phyloP scores from a whole-genome alignment of 805 yeast species.

The Barnettozyma wickerhamii region DNA sequence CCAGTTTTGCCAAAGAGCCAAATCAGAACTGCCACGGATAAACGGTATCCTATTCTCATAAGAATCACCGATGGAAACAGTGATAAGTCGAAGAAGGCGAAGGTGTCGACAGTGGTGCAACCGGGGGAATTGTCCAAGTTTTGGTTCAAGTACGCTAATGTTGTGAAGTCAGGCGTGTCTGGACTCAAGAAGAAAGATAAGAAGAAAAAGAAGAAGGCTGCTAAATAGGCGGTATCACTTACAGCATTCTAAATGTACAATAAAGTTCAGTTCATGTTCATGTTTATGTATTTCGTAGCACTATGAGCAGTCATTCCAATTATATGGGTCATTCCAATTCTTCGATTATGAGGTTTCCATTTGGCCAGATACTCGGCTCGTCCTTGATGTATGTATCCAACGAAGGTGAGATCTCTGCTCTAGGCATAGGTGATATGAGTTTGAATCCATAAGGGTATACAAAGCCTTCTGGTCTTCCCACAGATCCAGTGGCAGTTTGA shows the following conservation, averaged over 20 bases:
- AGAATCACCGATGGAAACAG: conserved; percentile 59
- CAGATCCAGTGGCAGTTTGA: conserved; percentile 18
- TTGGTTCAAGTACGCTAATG: conserved; percentile 72
- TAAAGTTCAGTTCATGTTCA: too few species aligned
- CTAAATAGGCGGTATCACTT: conserved; percentile 24
- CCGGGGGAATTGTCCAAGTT: conserved; percentile 58
- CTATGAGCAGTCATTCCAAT: too few species aligned
- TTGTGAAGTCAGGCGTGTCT: conserved; percentile 62
- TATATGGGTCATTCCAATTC: conserved; percentile 13
- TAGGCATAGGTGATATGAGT: conserved; percentile 54
- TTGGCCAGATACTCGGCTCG: conserved; percentile 51
- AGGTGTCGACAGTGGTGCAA: conserved; percentile 69
- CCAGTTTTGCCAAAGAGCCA: conserved; percentile 27
- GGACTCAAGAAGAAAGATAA: conserved; percentile 84
- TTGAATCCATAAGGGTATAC: conserved; percentile 44
- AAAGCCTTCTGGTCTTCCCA: conserved; percentile 35
- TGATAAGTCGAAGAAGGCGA: conserved; percentile 47
- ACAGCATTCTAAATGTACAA: neutral
- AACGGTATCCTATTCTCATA: conserved; percentile 57
- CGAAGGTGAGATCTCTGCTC: conserved; percentile 37
- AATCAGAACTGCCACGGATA: conserved; percentile 21
- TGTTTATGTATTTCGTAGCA: too few species aligned
- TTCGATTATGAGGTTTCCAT: conserved; percentile 59
- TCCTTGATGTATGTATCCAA: conserved; percentile 33
- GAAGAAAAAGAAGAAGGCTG: conserved; percentile 54